phyloP scores from a whole-genome alignment of 495 filamentous ascomycete genomes.

The Aspergillus saccharolyticus region DNA sequence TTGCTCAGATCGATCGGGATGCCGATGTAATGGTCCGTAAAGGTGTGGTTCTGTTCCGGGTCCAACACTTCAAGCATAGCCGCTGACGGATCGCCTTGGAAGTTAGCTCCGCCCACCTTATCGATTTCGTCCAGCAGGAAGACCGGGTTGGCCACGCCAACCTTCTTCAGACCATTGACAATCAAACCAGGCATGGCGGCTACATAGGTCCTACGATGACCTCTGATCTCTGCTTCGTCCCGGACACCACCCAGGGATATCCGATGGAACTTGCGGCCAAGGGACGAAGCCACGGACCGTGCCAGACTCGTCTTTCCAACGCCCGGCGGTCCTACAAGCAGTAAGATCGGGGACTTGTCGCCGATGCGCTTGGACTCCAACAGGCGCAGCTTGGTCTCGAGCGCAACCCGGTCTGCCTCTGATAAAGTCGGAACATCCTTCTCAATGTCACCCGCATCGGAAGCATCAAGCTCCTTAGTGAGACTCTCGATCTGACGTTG shows the following conservation, averaged over 20 bases:
- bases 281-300: slow-evolving; percentile 84
- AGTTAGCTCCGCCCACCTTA: slow-evolving; percentile 88
- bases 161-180: slow-evolving; percentile 92
- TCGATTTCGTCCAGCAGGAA: slow-evolving; percentile 98
- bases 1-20: slow-evolving; percentile 95
- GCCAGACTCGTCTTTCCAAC: slow-evolving; percentile 96
- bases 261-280: slow-evolving; percentile 93
- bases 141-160: slow-evolving; percentile 92
- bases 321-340: slow-evolving; percentile 91
- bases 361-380: slow-evolving; percentile 71
- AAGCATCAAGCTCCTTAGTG: slow-evolving; percentile 51
- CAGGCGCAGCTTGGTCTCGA: slow-evolving; percentile 58
- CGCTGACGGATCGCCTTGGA: slow-evolving; percentile 95
- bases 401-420: slow-evolving; percentile 41
- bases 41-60: slow-evolving; percentile 93
- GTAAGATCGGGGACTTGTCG: slow-evolving; percentile 92
- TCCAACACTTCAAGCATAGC: slow-evolving; percentile 98
- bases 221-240: slow-evolving; percentile 95
- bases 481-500: slow-evolving; percentile 68
- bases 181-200: slow-evolving; percentile 97
- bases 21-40: slow-evolving; percentile 94
- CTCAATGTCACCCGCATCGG: slow-evolving; percentile 40
- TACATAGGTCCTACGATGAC: slow-evolving; percentile 94
- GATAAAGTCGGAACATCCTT: slow-evolving; percentile 30
- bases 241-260: slow-evolving; percentile 95